phyloP scores from a whole-genome alignment of 2,329 filamentous ascomycete species.

The Fulvia fulva region DNA sequence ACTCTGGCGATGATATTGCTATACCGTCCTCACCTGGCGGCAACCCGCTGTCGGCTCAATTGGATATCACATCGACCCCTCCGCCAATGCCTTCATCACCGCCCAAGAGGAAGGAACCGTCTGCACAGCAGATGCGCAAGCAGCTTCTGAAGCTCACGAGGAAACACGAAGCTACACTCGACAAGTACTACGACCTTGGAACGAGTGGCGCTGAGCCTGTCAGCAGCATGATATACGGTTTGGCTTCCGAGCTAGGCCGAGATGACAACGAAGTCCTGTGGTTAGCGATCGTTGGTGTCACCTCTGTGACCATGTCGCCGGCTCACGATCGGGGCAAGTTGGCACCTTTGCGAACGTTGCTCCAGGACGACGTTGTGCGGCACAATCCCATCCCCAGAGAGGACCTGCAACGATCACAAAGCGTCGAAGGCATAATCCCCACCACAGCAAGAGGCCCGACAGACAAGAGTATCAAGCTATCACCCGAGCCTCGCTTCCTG shows the following conservation, averaged over 20 bases:
- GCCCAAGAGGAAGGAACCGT: constrained; percentile 59
- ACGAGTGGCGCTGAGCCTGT: constrained; percentile 93
- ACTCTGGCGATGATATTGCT: constrained; percentile 69
- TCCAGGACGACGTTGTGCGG: constrained; percentile 90
- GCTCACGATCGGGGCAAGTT: constrained; percentile 65
- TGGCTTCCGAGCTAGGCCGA: constrained; percentile 89
- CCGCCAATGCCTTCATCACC: constrained; percentile 50
- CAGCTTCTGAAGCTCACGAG: constrained; percentile 70
- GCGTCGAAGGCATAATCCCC: constrained; percentile 78
- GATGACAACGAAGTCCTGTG: constrained; percentile 96
- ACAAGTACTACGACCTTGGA: constrained; percentile 80
- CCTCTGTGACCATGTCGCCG: constrained; percentile 76
- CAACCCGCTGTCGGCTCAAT: constrained; percentile 31
- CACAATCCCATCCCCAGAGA: constrained; percentile 72
- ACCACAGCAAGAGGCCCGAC: constrained; percentile 84
- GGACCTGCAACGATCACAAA: constrained; percentile 50
- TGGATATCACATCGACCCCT: constrained; percentile 26
- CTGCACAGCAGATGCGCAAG: constrained; percentile 66
- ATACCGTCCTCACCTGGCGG: constrained; percentile 62
- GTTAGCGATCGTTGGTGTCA: constrained; percentile 90
- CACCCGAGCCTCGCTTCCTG: constrained; percentile 88
- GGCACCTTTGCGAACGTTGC: constrained; percentile 71
- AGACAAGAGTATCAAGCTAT: constrained; percentile 86
- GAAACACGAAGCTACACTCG: constrained; percentile 71
- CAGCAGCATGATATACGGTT: constrained; percentile 87